These are phyloP conservation scores for Choiromyces venosus DNA, from an alignment of 495 filamentous ascomycete species.

Conservation along the genomic window DNA sequence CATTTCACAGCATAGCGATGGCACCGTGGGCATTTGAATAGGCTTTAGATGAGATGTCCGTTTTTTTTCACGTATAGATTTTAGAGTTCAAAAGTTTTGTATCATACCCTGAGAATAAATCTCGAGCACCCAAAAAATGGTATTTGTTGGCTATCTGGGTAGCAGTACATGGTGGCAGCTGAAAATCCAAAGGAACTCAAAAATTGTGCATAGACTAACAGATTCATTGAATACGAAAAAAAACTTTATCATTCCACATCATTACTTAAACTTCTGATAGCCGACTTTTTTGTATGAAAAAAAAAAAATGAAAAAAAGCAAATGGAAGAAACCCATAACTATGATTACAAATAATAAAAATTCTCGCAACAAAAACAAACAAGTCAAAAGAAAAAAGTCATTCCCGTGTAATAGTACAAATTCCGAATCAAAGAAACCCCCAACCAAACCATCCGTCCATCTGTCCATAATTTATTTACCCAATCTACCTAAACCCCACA, in stretches of 20 bases:
- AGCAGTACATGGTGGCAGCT: background rate
- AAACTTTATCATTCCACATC: background rate
- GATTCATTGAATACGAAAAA: background rate
- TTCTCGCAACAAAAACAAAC: background rate
- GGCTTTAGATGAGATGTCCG: background rate
- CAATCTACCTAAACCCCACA: slow-evolving; percentile 1
- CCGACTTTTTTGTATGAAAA: background rate
- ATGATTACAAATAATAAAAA: background rate
- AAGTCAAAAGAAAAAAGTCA: background rate
- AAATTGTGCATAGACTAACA: background rate
- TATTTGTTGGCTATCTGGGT: background rate
- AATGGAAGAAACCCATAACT: background rate
- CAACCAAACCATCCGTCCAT: background rate
- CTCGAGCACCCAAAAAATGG: background rate
- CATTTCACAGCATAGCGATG: background rate
- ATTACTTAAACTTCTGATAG: background rate
- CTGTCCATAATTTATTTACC: background rate
- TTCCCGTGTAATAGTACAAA: background rate
- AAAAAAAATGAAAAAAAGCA: background rate
- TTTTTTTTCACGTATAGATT: background rate
- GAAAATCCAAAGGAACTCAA: background rate
- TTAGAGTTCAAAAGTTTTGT: background rate
- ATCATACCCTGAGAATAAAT: background rate
- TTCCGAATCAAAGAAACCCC: background rate
- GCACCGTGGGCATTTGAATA: background rate